Percentiles rank a stretch among this genome's conserved stretches.
Evolutionary conservation across 805 yeast genomes (phyloP).

Genomic region (Yarrowia alimentaria): DNA sequence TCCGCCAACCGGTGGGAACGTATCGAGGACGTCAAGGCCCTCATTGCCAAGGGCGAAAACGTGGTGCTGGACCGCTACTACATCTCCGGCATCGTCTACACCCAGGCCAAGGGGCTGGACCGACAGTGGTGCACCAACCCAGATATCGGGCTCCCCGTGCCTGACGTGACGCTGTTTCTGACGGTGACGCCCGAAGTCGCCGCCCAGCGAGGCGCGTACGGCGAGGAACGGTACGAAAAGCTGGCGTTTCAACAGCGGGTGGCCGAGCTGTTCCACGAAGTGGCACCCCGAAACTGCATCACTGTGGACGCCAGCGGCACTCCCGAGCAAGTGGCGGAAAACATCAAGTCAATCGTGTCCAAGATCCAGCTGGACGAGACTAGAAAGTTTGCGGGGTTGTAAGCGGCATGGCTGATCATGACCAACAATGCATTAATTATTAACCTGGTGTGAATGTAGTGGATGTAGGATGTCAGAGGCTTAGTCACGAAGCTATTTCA

Average conservation of each 20-base stretch:
- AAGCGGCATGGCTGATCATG: too few relatives aligned
- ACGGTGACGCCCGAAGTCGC: constrained; percentile 52
- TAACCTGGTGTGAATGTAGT: too few relatives aligned
- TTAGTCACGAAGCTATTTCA: too few relatives aligned
- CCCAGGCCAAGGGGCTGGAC: constrained; percentile 66
- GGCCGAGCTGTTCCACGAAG: constrained; percentile 51
- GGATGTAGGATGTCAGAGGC: too few relatives aligned
- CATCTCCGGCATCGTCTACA: constrained; percentile 90
- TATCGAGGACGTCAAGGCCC: constrained; percentile 46
- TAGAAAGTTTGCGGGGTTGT: too few relatives aligned
- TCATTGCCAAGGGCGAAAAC: constrained; percentile 52
- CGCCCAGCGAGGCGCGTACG: constrained; percentile 71
- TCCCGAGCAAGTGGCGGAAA: constrained; percentile 60
- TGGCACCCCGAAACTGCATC: constrained; percentile 41
- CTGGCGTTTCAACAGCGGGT: constrained; percentile 73
- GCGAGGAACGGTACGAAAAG: constrained; percentile 89
- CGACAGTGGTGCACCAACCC: constrained; percentile 77
- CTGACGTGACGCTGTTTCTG: constrained; percentile 79
- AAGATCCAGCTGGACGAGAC: too few relatives aligned
- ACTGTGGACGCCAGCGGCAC: constrained; percentile 60
- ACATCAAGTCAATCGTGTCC: too few relatives aligned
- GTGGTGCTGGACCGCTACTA: constrained; percentile 83
- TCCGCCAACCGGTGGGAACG: constrained; percentile 95
- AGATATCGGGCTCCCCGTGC: constrained; percentile 80
- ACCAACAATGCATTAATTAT: too few relatives aligned